Percentiles rank a stretch among this genome's conserved stretches.
phyloP scores from a whole-genome alignment of 140 eudicot genomes.

The Anethum foeniculum region DNA sequence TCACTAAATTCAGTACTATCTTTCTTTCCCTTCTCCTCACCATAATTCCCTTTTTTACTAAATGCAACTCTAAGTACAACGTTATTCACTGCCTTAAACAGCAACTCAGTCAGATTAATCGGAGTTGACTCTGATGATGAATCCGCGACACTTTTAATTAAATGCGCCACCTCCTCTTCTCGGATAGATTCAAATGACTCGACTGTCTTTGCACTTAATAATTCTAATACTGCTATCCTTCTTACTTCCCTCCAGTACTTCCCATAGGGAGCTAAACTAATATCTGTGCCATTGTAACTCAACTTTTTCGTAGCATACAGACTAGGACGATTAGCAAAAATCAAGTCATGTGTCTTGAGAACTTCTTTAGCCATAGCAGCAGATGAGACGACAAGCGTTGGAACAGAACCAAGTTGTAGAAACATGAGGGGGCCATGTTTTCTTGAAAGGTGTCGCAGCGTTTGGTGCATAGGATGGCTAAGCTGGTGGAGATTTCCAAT shows the following conservation, averaged over 20 bases:
- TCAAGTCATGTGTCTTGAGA: not conserved
- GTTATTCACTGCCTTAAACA: not conserved
- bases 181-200: not conserved
- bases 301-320: not conserved
- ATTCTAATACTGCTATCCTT: not conserved
- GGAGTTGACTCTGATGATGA: not conserved
- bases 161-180: not conserved
- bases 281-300: not conserved
- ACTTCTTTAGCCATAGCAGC: constrained; percentile 1
- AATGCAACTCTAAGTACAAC: not conserved
- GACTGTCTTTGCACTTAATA: not conserved
- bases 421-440: not conserved
- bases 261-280: not conserved
- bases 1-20: not conserved
- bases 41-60: not conserved
- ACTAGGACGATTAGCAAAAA: not conserved
- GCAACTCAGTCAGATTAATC: not conserved
- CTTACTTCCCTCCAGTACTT: not conserved
- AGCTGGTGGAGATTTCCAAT: not conserved
- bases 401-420: not conserved
- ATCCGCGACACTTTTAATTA: not conserved
- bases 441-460: not conserved
- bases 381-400: not conserved
- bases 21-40: not conserved
- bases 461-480: not conserved